phyloP scores from a whole-genome alignment of 257 asterid species.

The Solanum etuberosum region DNA sequence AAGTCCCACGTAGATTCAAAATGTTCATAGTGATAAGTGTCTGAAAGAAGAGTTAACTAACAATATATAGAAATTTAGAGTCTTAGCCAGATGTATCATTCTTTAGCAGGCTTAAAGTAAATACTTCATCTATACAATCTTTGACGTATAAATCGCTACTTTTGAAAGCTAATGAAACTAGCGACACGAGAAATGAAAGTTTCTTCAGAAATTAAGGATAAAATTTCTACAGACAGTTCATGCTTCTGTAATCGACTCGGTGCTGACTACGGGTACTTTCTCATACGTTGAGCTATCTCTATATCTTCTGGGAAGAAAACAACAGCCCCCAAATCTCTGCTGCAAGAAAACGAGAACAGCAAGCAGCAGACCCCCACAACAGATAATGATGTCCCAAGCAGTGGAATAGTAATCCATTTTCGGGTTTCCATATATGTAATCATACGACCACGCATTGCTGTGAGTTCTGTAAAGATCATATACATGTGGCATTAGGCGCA shows the following conservation, averaged over 20 bases:
- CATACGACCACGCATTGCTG: slow-evolving; percentile 33
- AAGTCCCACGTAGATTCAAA: neutral
- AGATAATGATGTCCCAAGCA: slow-evolving; percentile 64
- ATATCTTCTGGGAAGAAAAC: slow-evolving; percentile 47
- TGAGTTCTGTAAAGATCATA: slow-evolving; percentile 68
- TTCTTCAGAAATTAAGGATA: neutral
- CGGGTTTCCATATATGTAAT: slow-evolving; percentile 69
- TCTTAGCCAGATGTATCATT: neutral
- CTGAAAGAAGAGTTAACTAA: neutral
- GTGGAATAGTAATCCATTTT: slow-evolving; percentile 71
- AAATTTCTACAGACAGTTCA: neutral
- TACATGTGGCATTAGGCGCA: slow-evolving; percentile 67
- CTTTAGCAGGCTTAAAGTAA: neutral
- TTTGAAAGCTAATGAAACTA: neutral
- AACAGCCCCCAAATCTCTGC: slow-evolving; percentile 70
- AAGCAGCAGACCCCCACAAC: slow-evolving; percentile 42
- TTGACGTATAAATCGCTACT: neutral
- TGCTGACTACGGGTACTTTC: slow-evolving; percentile 49
- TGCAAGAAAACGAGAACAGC: slow-evolving; percentile 53
- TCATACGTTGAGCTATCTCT: slow-evolving; percentile 41
- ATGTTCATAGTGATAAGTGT: neutral
- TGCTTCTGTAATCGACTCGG: slow-evolving; percentile 10
- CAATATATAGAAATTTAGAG: neutral
- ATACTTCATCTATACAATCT: neutral
- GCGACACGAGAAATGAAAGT: neutral